Percentiles rank a stretch among this genome's conserved stretches.
These are phyloP conservation scores for Populus davidiana DNA, from an alignment of 345 rosid genomes.

Conservation along the genomic window DNA sequence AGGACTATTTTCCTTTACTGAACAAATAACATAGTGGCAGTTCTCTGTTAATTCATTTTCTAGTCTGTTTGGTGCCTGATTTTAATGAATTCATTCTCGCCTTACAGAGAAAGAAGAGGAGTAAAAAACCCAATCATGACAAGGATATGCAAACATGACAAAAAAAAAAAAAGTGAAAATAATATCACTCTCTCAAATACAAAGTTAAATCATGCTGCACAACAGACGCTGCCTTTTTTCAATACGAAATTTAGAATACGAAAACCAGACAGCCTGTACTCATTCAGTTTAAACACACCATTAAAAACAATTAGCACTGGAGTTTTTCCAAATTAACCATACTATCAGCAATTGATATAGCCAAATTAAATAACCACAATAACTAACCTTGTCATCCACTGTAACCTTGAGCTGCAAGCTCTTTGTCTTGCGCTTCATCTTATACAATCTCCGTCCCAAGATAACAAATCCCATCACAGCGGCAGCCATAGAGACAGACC, in stretches of 20 bases:
- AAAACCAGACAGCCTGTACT: background rate
- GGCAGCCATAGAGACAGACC: constrained; percentile 91
- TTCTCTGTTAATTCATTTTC: background rate
- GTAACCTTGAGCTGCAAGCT: constrained; percentile 78
- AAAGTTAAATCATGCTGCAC: background rate
- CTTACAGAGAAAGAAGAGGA: background rate
- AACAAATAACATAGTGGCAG: too few relatives aligned
- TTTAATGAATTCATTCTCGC: background rate
- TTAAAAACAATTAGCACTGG: constrained; percentile 2
- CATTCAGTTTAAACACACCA: background rate
- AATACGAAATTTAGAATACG: background rate
- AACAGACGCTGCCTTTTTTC: background rate
- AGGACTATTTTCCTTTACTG: background rate
- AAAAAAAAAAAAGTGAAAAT: background rate
- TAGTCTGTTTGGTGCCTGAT: background rate
- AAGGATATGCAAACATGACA: background rate
- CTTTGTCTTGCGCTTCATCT: constrained; percentile 70
- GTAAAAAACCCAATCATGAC: background rate
- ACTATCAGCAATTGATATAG: constrained; percentile 1
- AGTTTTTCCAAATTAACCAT: background rate
- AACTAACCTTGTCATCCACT: constrained; percentile 80
- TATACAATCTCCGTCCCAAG: constrained; percentile 72
- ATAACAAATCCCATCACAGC: constrained; percentile 79
- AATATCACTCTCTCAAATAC: background rate
- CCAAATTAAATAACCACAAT: constrained; percentile 2